These are phyloP conservation scores for Leccinellum albellum DNA, from an alignment of 768 basidiomycete genomes.

Conservation along the genomic window DNA sequence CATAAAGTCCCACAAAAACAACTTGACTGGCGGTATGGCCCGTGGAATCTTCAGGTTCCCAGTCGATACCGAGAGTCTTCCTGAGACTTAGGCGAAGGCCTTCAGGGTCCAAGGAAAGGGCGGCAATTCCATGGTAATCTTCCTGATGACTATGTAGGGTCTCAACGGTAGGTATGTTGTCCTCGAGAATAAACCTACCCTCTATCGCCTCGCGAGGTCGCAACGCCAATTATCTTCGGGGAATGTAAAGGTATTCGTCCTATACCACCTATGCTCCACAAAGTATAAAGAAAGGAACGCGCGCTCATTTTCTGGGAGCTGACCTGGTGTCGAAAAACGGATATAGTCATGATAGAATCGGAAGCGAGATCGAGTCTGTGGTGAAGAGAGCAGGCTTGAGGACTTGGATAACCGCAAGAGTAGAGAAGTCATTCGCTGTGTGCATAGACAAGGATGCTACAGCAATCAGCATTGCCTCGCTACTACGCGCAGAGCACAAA, in stretches of 20 bases:
- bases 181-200: slow-evolving; percentile 39
- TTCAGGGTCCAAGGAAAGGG: slow-evolving; percentile 69
- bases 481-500: slow-evolving; percentile 7
- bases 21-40: slow-evolving; percentile 68
- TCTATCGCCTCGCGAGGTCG: slow-evolving; percentile 72
- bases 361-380: slow-evolving; percentile 16
- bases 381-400: slow-evolving; percentile 4
- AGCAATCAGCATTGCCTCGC: slow-evolving; percentile 29
- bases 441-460: slow-evolving; percentile 19
- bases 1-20: slow-evolving; percentile 86
- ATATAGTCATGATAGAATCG: slow-evolving; percentile 67
- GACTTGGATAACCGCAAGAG: slow-evolving; percentile 21
- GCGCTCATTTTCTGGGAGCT: slow-evolving; percentile 14
- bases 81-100: slow-evolving; percentile 68
- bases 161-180: slow-evolving; percentile 1
- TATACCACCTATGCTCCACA: slow-evolving; percentile 45
- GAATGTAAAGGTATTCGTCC: slow-evolving; percentile 69
- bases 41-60: slow-evolving; percentile 59
- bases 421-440: slow-evolving; percentile 28
- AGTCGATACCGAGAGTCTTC: slow-evolving; percentile 58
- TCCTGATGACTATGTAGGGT: slow-evolving; percentile 70
- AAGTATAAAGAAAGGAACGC: slow-evolving; percentile 7
- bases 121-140: slow-evolving; percentile 76
- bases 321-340: slow-evolving; percentile 47
- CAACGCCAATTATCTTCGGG: slow-evolving; percentile 74